Conservation (phyloP, 306 rosid species). For the Cucurbita pepo region DNA sequence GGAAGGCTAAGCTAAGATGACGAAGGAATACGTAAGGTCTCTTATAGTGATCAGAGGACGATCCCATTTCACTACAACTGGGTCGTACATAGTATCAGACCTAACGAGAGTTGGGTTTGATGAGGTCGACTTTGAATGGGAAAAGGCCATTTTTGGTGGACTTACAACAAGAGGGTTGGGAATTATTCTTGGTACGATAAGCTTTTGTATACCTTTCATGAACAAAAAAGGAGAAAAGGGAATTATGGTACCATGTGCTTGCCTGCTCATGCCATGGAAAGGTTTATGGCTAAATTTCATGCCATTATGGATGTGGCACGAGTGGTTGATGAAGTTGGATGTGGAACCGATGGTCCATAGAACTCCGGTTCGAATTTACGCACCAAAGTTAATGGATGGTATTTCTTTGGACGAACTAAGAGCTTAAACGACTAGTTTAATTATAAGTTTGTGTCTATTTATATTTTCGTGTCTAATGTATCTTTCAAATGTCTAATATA, state of each 20-base stretch:
- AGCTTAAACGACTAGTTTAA: too few species aligned
- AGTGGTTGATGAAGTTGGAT: background rate
- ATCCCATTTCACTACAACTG: background rate
- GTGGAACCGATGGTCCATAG: too few species aligned
- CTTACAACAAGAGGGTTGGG: constrained; percentile 6
- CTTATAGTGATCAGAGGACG: constrained; percentile 12
- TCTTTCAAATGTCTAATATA: too few species aligned
- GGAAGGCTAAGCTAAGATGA: constrained; percentile 7
- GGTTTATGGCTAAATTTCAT: constrained; percentile 15
- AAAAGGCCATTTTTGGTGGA: constrained; percentile 11
- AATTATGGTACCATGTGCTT: constrained; percentile 16
- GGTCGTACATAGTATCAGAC: constrained; percentile 17
- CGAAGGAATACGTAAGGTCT: constrained; percentile 24
- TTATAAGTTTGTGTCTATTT: too few species aligned
- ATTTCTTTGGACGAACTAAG: too few species aligned
- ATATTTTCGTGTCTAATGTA: too few species aligned
- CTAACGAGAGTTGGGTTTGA: background rate
- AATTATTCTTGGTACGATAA: background rate
- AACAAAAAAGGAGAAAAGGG: constrained; percentile 23
- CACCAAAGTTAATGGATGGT: too few species aligned
- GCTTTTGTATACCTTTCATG: background rate
- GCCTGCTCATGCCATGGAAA: constrained; percentile 21
- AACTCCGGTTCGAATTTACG: too few species aligned
- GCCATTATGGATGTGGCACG: background rate
- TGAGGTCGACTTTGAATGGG: constrained; percentile 38